A percentile compares a stretch with the other conserved stretches of the same genome.
phyloP scores from a whole-genome alignment of 2,329 filamentous ascomycete species.

The Herpotrichia juniperi region DNA sequence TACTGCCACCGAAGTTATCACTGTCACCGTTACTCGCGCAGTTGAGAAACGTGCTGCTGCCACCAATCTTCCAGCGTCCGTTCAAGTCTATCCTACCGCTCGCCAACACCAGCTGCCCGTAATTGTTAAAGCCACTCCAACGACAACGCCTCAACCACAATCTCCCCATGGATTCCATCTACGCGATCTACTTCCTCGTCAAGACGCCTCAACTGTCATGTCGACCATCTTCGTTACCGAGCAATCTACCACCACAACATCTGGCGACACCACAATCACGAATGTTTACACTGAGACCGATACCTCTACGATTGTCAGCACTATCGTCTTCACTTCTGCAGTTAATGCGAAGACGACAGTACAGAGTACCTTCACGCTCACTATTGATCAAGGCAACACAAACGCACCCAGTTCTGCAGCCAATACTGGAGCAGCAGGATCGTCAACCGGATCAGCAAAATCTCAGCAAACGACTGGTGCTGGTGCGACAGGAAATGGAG shows the following conservation, averaged over 20 bases:
- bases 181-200: background rate
- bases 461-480: background rate
- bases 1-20: background rate
- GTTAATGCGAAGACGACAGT: conserved; percentile 1
- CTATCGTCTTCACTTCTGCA: conserved; percentile 1
- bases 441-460: background rate
- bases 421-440: background rate
- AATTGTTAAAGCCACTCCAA: background rate
- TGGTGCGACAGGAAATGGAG: background rate
- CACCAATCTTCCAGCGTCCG: background rate
- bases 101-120: background rate
- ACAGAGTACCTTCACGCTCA: background rate
- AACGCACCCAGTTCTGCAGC: background rate
- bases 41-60: background rate
- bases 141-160: background rate
- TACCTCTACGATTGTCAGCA: background rate
- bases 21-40: background rate
- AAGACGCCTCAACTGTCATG: background rate
- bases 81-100: background rate
- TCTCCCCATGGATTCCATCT: background rate
- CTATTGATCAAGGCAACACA: background rate
- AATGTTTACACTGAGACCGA: background rate
- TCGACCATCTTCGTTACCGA: background rate
- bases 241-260: background rate
- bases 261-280: background rate